These are phyloP conservation scores for Geotrichum phurueaensis DNA, from an alignment of 1,139 yeast species.

Conservation along the genomic window DNA sequence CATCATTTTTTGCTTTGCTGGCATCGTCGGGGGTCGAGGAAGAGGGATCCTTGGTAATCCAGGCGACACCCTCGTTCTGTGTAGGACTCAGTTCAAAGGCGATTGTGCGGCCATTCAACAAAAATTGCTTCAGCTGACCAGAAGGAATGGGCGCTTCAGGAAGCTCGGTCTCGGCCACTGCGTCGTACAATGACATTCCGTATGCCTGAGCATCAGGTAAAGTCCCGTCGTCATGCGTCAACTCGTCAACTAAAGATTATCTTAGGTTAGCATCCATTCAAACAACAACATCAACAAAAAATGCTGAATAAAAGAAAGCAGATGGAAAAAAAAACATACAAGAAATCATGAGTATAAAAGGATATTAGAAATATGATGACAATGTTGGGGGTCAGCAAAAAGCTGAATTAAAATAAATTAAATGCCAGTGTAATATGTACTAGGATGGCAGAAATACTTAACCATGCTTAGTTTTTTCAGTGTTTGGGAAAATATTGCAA, in stretches of 20 bases:
- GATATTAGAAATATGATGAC: neutral
- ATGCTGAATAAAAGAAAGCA: neutral
- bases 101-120: constrained; percentile 36
- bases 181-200: constrained; percentile 7
- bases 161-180: constrained; percentile 8
- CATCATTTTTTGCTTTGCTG: constrained; percentile 9
- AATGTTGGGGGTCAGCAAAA: neutral
- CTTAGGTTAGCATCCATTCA: neutral
- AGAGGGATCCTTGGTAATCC: constrained; percentile 33
- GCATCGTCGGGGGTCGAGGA: neutral
- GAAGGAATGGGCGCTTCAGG: constrained; percentile 32
- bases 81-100: constrained; percentile 42
- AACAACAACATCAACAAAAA: neutral
- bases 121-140: constrained; percentile 32
- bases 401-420: neutral
- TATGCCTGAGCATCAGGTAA: constrained; percentile 11
- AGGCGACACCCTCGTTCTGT: constrained; percentile 39
- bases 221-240: constrained; percentile 9
- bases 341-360: constrained; percentile 7
- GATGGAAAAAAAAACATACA: neutral
- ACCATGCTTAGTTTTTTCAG: neutral
- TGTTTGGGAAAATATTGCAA: neutral
- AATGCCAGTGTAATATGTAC: neutral
- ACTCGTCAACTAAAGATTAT: constrained; percentile 4
- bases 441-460: neutral